Evolutionary conservation across 1,284 basidiomycete genomes (phyloP), one percentile per base, ranked within the genome.

Genomic region (Sanghuangporus weigelae): DNA sequence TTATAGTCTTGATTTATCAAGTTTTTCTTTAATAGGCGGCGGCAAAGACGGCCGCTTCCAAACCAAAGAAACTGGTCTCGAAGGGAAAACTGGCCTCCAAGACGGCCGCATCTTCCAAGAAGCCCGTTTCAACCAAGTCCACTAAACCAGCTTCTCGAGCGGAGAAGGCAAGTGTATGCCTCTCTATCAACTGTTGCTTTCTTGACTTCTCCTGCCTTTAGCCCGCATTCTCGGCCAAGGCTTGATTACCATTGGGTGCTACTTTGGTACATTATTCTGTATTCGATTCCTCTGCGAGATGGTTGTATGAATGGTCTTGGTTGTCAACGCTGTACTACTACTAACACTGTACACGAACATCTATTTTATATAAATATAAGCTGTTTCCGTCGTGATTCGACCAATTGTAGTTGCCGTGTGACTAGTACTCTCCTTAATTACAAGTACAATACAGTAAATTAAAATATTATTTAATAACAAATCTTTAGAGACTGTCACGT

Each of bases 41-140:
- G 23, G 70, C 71, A 54, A 77, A 73, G 69, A 60, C 69, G 0
- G 69, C 73, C 2, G 66, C 71, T 11, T 69, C 69, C 6, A 73
- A 71, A 64, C 63, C 76, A 21, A 64, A 64, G 63, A 64, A 64
- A 26, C 57, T 50, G 12, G 48, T 46, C 14, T 58, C 63, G 7
- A 64, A 64, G 35, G 48, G 23, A 26, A 63, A 63, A 49, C 38
- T 49, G 5, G 16, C 19, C 23, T 63, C 61, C 21, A 71, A 75
- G 64, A 68, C 74, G 10, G 48, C 55, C 6, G 77, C 78, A 66
- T 68, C 76, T 62, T 77, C 78, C 69, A 79, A 78, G 53, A 64
- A 64, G 73, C 64, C 73, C 2, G 46, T 61, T 21, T 51, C 64
- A 10, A 8, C 53, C n/a, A 63, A 50, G 38, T 58, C 68, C 11